Evolutionary conservation across 73 alveolate species (phyloP), one percentile per base, ranked within the genome.

Genomic region (Urostyla sp.): DNA sequence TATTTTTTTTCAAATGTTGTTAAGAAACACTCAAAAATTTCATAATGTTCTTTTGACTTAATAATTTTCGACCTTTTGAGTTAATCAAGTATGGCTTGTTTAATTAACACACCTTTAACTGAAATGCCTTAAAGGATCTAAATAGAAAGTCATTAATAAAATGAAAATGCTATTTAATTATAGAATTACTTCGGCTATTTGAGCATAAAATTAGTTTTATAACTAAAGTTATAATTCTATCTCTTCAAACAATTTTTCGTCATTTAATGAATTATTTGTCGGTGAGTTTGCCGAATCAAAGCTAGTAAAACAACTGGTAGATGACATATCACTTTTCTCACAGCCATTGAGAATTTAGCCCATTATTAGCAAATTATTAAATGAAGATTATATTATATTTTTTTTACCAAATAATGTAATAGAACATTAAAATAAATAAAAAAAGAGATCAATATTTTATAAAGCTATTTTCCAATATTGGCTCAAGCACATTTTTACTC

Each of bases 281-380:
- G 40, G 11, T 8, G 44, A 21, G 8, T 3, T 55, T 55, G 18
- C 4, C 7, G 23, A 20, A 63, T 10, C 48, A n/a, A 5, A 21
- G 27, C 28, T 34, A 1, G 48, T 6, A 57, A 11, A 5, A 7
- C 15, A 10, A 13, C 44, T 43, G 37, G 40, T 10, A 31, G 35
- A 18, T 34, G 5, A 44, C 72, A 24, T 2, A 13, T 10, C 6
- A 15, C 16, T 34, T 58, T 11, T 58, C 54, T 63, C 79, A 63
- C 79, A 63, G 45, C 30, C 50, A 43, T 60, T 31, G 23, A 63
- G 79, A 34, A 63, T 46, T 63, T 63, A 40, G 27, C 79, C 79
- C 79, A 63, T 63, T 37, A 27, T 40, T 40, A 1, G 7, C 15
- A 13, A 7, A 63, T 63, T 63, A 43, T 63, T n/a, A n/a, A n/a